Evolutionary conservation across 306 rosid genomes (phyloP).

Genomic region (Hippophae tibetana): DNA sequence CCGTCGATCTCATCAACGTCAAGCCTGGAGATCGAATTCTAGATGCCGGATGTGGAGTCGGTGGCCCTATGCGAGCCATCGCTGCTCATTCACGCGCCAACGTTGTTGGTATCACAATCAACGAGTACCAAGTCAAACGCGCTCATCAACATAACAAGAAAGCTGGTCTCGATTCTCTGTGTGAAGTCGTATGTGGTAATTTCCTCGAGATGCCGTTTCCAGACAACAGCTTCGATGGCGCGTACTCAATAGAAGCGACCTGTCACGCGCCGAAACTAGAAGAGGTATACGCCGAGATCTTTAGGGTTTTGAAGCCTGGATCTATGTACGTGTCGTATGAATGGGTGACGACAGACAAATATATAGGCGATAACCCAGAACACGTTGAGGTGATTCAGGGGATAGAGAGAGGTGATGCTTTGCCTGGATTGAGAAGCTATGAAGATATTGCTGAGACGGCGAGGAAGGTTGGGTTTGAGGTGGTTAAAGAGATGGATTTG

Average conservation of each 20-base stretch:
- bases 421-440: neutral
- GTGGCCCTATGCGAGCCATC: neutral
- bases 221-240: neutral
- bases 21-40: neutral
- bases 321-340: neutral
- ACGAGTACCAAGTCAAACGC: neutral
- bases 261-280: neutral
- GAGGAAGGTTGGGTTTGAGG: neutral
- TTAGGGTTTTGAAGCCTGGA: conserved; percentile 3
- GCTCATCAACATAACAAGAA: neutral
- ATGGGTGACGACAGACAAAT: neutral
- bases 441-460: neutral
- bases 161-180: neutral
- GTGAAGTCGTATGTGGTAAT: neutral
- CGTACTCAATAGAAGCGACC: neutral
- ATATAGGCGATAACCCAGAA: neutral
- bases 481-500: neutral
- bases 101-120: neutral
- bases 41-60: neutral
- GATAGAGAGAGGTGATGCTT: neutral
- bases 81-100: neutral
- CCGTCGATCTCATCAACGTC: neutral
- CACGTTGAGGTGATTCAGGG: neutral
- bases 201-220: neutral
- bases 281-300: neutral